A percentile compares a stretch with the other conserved stretches of the same genome.
phyloP scores from a whole-genome alignment of 208 protist genomes.

The Herpetomonas samuelpessoai region DNA sequence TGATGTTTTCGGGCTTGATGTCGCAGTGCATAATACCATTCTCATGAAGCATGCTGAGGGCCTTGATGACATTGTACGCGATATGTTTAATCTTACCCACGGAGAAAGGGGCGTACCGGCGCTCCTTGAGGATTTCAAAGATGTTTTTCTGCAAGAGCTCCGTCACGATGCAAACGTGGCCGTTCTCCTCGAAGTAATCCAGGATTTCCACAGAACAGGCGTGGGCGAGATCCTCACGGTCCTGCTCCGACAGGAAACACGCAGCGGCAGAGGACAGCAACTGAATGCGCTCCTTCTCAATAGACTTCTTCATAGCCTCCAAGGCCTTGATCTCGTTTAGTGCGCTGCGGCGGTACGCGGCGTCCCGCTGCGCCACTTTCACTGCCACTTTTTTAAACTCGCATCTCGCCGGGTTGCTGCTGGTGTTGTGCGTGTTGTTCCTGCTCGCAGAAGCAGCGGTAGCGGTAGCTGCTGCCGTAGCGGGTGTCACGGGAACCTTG shows the following conservation, averaged over 20 bases:
- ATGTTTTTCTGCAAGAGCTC: slow-evolving; percentile 77
- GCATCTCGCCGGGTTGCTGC: not conserved
- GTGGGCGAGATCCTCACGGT: slow-evolving; percentile 16
- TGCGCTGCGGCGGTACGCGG: slow-evolving; percentile 77
- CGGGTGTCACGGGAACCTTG: slow-evolving; percentile 12
- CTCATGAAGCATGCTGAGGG: slow-evolving; percentile 60
- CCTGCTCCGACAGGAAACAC: not conserved
- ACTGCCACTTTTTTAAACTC: slow-evolving; percentile 59
- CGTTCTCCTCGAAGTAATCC: slow-evolving; percentile 75
- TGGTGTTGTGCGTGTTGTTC: not conserved
- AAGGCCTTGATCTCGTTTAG: slow-evolving; percentile 79
- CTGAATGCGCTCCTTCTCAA: not conserved
- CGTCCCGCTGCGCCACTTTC: slow-evolving; percentile 80
- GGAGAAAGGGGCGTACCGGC: slow-evolving; percentile 51
- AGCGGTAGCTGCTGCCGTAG: too few relatives aligned
- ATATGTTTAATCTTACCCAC: slow-evolving; percentile 55
- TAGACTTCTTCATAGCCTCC: slow-evolving; percentile 10
- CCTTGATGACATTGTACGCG: slow-evolving; percentile 39
- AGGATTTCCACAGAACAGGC: slow-evolving; percentile 46
- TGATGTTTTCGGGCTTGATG: slow-evolving; percentile 96
- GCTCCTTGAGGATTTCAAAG: slow-evolving; percentile 56
- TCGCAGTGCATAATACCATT: slow-evolving; percentile 95
- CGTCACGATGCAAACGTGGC: slow-evolving; percentile 82
- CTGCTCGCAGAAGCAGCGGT: too few relatives aligned
- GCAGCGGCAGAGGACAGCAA: not conserved